Conservation (phyloP, 768 basidiomycete species). For the Suillus spraguei region DNA sequence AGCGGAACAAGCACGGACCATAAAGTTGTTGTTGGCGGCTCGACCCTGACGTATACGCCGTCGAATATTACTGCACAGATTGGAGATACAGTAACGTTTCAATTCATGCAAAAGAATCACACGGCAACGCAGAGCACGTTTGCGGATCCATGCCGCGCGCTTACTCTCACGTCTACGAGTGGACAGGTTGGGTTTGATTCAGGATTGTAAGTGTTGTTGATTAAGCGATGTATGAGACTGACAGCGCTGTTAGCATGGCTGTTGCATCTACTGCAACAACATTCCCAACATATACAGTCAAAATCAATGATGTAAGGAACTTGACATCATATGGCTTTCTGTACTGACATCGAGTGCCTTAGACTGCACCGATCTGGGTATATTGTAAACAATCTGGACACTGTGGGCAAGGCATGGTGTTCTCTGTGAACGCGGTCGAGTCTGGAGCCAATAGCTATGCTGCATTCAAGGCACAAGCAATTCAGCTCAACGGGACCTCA, state of each 20-base stretch:
- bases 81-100: conserved; percentile 50
- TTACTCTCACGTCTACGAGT: conserved; percentile 45
- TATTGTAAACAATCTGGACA: conserved; percentile 54
- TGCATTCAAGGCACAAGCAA: conserved; percentile 52
- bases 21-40: conserved; percentile 45
- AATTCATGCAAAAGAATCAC: conserved; percentile 50
- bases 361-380: conserved; percentile 58
- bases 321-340: neutral
- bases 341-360: conserved; percentile 7
- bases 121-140: conserved; percentile 43
- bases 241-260: conserved; percentile 39
- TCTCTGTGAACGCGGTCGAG: conserved; percentile 55
- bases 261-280: conserved; percentile 45
- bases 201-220: conserved; percentile 40
- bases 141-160: conserved; percentile 41
- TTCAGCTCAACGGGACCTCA: conserved; percentile 39
- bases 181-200: conserved; percentile 50
- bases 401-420: conserved; percentile 63
- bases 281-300: conserved; percentile 55
- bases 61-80: conserved; percentile 47
- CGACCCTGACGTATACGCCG: conserved; percentile 41
- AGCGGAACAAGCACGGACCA: conserved; percentile 40
- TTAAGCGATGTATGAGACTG: neutral
- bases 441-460: conserved; percentile 52
- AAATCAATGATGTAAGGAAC: conserved; percentile 49